Percentiles rank a stretch among this genome's conserved stretches.
These are phyloP conservation scores for Pseudoperonospora humuli DNA, from an alignment of 352 stramenopile species.

Conservation along the genomic window DNA sequence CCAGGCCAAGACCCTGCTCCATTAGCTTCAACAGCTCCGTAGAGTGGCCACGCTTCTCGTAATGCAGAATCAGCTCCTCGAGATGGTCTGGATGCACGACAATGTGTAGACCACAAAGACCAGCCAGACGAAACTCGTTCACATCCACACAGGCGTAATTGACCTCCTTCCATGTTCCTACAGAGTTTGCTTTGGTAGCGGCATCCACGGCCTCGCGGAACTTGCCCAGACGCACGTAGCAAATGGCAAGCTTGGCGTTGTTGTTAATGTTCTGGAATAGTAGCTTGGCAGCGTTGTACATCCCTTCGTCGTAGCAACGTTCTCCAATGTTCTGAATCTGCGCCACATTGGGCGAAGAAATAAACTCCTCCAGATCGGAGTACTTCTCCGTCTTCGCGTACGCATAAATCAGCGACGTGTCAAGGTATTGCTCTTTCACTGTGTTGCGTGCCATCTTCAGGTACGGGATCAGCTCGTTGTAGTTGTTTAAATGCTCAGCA, in stretches of 20 bases:
- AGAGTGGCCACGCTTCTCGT: conserved; percentile 96
- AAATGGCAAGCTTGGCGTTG: conserved; percentile 99
- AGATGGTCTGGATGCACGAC: conserved; percentile 99
- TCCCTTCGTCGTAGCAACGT: conserved; percentile 95
- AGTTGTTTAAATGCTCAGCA: conserved; percentile 95
- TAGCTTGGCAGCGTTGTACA: conserved; percentile 98
- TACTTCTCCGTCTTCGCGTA: conserved; percentile 98
- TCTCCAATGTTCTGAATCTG: conserved; percentile 99
- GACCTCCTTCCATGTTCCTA: conserved; percentile 99
- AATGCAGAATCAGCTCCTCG: conserved; percentile 98
- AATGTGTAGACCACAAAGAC: conserved; percentile 97
- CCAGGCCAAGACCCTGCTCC: conserved; percentile 97
- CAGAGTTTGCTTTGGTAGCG: conserved; percentile 97
- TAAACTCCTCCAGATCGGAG: conserved; percentile 98
- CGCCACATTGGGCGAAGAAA: conserved; percentile 98
- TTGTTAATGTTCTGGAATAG: conserved; percentile 99
- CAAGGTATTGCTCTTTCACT: conserved; percentile 98
- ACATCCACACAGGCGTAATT: conserved; percentile 97
- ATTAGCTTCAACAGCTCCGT: conserved; percentile 96
- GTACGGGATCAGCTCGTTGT: conserved; percentile 96
- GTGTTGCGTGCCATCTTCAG: conserved; percentile 99
- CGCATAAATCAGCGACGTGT: conserved; percentile 99
- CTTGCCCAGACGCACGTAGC: conserved; percentile 97
- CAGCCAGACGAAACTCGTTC: conserved; percentile 97
- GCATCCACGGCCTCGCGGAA: conserved; percentile 99